Evolutionary conservation across 129 eudicot species (phyloP).

Genomic region (Escallonia rubra): DNA sequence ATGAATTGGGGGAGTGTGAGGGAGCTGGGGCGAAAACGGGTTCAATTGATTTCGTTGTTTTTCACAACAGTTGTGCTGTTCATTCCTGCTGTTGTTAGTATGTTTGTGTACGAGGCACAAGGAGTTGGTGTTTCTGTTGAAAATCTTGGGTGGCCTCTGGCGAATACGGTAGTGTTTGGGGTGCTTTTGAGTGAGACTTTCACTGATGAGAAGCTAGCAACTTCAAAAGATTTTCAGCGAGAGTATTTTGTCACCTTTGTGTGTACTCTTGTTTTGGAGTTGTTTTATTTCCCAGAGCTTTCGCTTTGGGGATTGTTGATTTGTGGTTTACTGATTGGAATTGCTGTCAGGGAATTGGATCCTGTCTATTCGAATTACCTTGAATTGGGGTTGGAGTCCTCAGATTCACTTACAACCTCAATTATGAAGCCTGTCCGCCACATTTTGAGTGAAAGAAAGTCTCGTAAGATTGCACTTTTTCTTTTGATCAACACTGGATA

Average conservation of each 20-base stretch:
- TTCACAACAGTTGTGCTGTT: constrained; percentile 65
- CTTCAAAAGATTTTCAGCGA: constrained; percentile 57
- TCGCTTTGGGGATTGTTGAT: constrained; percentile 86
- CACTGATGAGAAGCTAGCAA: constrained; percentile 50
- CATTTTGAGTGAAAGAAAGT: constrained; percentile 77
- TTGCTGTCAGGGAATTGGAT: constrained; percentile 62
- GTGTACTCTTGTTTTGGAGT: constrained; percentile 61
- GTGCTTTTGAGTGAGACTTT: constrained; percentile 85
- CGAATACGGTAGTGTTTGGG: constrained; percentile 85
- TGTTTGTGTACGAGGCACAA: constrained; percentile 80
- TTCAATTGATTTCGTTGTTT: constrained; percentile 62
- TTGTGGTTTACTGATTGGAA: constrained; percentile 63
- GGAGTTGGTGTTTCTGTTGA: constrained; percentile 72
- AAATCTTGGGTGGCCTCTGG: constrained; percentile 81
- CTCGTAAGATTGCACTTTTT: constrained; percentile 92
- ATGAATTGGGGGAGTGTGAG: constrained; percentile 57
- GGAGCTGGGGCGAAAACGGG: constrained; percentile 67
- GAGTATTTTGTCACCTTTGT: constrained; percentile 80
- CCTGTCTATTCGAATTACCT: constrained; percentile 33
- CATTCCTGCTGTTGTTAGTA: constrained; percentile 81
- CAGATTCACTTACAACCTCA: constrained; percentile 38
- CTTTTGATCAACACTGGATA: constrained; percentile 85
- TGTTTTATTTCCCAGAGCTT: constrained; percentile 79
- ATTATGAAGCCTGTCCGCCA: constrained; percentile 72
- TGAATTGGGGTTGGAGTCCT: constrained; percentile 62